Percentiles rank a stretch among this genome's conserved stretches.
Evolutionary conservation across 2,329 filamentous ascomycete genomes (phyloP).

Genomic region (Sporothrix euskadiensis): DNA sequence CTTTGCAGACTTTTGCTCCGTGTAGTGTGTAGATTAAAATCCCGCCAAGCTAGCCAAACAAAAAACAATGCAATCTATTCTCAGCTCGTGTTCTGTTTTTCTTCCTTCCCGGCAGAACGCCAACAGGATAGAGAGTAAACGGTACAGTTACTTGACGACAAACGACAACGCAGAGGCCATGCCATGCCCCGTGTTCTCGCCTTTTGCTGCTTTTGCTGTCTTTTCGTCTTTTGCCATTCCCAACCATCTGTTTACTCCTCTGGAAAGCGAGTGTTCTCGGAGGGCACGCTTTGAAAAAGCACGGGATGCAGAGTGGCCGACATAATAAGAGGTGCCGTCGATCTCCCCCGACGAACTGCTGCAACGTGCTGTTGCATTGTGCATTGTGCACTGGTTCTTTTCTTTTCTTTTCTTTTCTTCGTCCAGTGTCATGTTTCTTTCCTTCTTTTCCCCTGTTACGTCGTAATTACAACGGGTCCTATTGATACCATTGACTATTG

Average conservation of each 20-base stretch:
- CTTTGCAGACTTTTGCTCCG: background rate
- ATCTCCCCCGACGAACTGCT: background rate
- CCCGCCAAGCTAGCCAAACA: background rate
- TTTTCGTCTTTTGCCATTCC: background rate
- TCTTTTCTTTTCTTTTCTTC: background rate
- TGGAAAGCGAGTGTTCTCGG: background rate
- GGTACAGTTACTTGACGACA: background rate
- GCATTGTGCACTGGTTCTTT: background rate
- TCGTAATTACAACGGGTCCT: background rate
- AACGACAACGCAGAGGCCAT: slow-evolving; percentile 1
- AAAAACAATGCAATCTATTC: background rate
- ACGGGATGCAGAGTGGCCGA: slow-evolving; percentile 2
- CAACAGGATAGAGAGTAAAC: background rate
- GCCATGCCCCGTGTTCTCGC: background rate
- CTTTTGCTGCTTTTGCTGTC: background rate
- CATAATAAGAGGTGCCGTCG: background rate
- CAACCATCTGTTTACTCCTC: background rate
- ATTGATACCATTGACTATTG: background rate
- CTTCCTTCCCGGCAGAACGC: slow-evolving; percentile 4
- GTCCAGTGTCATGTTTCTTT: background rate
- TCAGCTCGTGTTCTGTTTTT: background rate
- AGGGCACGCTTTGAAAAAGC: background rate
- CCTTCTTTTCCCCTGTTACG: background rate
- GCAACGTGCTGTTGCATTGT: slow-evolving; percentile 11
- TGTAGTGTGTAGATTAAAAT: slow-evolving; percentile 2